A percentile compares a stretch with the other conserved stretches of the same genome.
These are phyloP conservation scores for Carex littledalei DNA, from an alignment of 176 grass and related monocot species.

Conservation along the genomic window DNA sequence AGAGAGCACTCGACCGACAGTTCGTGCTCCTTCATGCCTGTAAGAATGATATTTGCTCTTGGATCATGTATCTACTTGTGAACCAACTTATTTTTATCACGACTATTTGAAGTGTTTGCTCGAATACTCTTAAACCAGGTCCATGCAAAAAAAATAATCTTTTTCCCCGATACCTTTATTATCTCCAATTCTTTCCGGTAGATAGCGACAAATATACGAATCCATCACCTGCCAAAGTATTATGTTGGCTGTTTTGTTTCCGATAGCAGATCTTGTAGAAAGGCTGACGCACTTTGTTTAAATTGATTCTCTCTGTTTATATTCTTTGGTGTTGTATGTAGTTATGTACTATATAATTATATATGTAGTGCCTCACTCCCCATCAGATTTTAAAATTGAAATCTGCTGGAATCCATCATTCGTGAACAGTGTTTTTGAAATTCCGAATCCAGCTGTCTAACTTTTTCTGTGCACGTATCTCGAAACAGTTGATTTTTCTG, in stretches of 20 bases:
- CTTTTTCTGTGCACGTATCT: too few species aligned
- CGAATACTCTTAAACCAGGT: background rate
- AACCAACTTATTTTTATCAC: background rate
- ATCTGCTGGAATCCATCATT: too few species aligned
- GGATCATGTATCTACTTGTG: background rate
- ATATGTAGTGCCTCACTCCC: background rate
- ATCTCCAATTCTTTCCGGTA: background rate
- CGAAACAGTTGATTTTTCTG: too few species aligned
- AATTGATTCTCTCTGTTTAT: background rate
- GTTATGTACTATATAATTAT: too few species aligned
- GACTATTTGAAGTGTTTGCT: background rate
- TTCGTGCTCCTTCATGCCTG: background rate
- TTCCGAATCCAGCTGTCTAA: too few species aligned
- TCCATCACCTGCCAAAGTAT: background rate
- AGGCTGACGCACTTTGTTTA: background rate
- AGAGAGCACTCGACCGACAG: slow-evolving; percentile 4
- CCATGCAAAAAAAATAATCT: background rate
- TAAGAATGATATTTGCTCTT: background rate
- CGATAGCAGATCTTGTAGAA: background rate
- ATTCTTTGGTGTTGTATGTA: background rate
- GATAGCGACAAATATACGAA: background rate
- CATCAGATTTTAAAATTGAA: too few species aligned
- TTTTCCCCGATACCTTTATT: background rate
- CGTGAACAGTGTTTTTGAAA: too few species aligned
- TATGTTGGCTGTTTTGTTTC: background rate